A percentile compares a stretch with the other conserved stretches of the same genome.
Conservation (phyloP, 2,329 filamentous ascomycete species). For the Raffaelea arxii region DNA sequence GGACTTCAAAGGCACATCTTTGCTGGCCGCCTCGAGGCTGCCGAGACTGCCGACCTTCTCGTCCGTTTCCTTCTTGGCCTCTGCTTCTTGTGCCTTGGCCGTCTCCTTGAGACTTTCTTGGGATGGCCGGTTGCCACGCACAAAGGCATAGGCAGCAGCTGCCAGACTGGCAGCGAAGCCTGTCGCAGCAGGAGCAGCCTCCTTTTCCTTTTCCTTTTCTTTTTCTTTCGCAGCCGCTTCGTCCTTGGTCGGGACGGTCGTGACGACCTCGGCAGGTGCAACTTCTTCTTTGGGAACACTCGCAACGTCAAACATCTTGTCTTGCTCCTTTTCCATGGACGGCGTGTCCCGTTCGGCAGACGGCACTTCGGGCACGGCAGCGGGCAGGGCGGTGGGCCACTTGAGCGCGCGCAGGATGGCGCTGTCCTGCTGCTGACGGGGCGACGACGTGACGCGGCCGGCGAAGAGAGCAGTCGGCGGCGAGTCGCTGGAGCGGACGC, state of each 20-base stretch:
- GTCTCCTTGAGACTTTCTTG: background rate
- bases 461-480: background rate
- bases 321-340: background rate
- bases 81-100: background rate
- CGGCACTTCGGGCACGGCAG: background rate
- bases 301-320: no score
- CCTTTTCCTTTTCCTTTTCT: no score
- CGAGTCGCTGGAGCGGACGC: background rate
- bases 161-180: conserved; percentile 6
- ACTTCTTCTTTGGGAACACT: no score
- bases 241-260: background rate
- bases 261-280: background rate
- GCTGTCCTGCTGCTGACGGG: background rate
- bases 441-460: background rate
- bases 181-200: background rate
- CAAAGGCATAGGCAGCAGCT: conserved; percentile 6
- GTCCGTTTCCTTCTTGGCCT: background rate
- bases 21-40: background rate
- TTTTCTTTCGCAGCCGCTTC: background rate
- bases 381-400: background rate
- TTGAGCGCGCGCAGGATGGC: background rate
- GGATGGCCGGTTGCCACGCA: background rate
- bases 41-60: background rate
- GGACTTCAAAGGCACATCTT: no score
- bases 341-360: background rate